phyloP scores from a whole-genome alignment of 768 basidiomycete genomes.

The Rossbeevera mucosa region DNA sequence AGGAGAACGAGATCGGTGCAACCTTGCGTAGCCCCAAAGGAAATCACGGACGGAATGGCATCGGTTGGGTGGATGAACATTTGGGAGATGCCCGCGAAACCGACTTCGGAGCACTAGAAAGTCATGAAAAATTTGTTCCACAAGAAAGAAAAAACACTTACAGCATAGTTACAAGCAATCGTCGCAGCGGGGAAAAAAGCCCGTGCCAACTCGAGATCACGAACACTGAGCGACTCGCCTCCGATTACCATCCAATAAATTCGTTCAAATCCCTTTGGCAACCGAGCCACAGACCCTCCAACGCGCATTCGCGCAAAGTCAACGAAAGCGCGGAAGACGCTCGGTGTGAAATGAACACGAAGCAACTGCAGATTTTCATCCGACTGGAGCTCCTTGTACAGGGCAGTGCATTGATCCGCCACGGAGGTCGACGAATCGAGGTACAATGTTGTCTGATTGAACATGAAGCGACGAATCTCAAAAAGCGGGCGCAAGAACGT shows the following conservation, averaged over 20 bases:
- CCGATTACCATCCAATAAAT: slow-evolving; percentile 34
- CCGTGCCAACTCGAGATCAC: slow-evolving; percentile 26
- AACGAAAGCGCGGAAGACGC: slow-evolving; percentile 28
- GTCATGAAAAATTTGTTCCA: background rate
- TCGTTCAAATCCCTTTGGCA: slow-evolving; percentile 22
- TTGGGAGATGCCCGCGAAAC: slow-evolving; percentile 29
- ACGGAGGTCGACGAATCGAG: slow-evolving; percentile 27
- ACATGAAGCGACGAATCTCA: slow-evolving; percentile 31
- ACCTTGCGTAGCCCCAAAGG: slow-evolving; percentile 27
- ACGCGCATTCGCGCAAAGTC: slow-evolving; percentile 25
- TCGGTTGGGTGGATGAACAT: slow-evolving; percentile 27
- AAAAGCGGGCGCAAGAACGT: slow-evolving; percentile 30
- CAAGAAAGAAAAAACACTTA: slow-evolving; percentile 4
- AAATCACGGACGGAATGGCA: slow-evolving; percentile 23
- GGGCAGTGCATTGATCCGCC: slow-evolving; percentile 22
- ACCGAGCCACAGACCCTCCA: slow-evolving; percentile 6
- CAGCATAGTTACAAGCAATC: slow-evolving; percentile 30
- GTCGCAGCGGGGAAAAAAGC: slow-evolving; percentile 22
- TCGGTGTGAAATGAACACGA: slow-evolving; percentile 28
- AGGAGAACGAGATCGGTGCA: slow-evolving; percentile 28
- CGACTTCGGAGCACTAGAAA: slow-evolving; percentile 27
- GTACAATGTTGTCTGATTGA: slow-evolving; percentile 30
- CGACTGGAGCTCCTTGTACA: slow-evolving; percentile 26
- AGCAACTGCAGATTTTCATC: slow-evolving; percentile 19
- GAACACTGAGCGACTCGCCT: slow-evolving; percentile 24